Evolutionary conservation across 2,329 filamentous ascomycete species (phyloP).

Genomic region (Massarina eburnea): DNA sequence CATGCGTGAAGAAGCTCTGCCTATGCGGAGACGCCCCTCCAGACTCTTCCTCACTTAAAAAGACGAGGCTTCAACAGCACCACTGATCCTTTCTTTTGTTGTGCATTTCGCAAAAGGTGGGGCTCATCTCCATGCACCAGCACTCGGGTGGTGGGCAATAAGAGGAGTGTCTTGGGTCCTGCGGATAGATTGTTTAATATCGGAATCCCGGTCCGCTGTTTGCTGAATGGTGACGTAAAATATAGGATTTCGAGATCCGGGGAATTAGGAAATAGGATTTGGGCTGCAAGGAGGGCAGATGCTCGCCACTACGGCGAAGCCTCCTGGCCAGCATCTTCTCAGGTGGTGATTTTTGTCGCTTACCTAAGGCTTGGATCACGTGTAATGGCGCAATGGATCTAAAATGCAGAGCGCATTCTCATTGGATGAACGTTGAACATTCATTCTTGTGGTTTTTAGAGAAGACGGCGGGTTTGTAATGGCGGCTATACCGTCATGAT

Average conservation of each 20-base stretch:
- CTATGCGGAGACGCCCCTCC: too few relatives aligned
- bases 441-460: slow-evolving; percentile 15
- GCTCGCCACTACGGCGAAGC: too few relatives aligned
- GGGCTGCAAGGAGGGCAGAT: too few relatives aligned
- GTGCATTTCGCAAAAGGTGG: slow-evolving; percentile 11
- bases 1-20: too few relatives aligned
- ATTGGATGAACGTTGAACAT: slow-evolving; percentile 22
- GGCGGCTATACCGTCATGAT: slow-evolving; percentile 16
- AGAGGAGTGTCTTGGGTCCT: slow-evolving; percentile 9
- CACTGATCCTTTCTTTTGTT: slow-evolving; percentile 2
- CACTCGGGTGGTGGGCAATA: slow-evolving; percentile 10
- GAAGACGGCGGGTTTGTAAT: slow-evolving; percentile 11
- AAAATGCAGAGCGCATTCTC: slow-evolving; percentile 2
- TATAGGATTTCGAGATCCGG: not conserved
- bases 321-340: too few relatives aligned
- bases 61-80: slow-evolving; percentile 9
- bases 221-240: slow-evolving; percentile 2
- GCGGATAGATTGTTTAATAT: slow-evolving; percentile 24
- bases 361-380: not conserved
- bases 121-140: slow-evolving; percentile 8
- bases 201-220: slow-evolving; percentile 14
- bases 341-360: too few relatives aligned
- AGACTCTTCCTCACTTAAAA: too few relatives aligned
- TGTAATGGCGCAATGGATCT: not conserved
- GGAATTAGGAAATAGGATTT: too few relatives aligned